phyloP scores from a whole-genome alignment of 1,284 basidiomycete genomes.

The Ganoderma lucidum region DNA sequence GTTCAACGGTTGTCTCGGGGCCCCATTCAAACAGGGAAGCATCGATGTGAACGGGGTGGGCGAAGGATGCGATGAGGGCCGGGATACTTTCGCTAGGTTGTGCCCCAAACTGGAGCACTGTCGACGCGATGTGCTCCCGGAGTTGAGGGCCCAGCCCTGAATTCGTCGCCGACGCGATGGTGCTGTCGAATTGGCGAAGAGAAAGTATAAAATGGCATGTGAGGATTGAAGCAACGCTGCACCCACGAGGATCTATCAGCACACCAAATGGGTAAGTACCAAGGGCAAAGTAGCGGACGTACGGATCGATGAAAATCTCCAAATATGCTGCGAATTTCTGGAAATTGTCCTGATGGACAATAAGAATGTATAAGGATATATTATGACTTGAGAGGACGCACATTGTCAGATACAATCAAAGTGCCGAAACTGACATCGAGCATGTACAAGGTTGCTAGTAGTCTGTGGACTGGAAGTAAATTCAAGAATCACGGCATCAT shows the following conservation, averaged over 20 bases:
- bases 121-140: background rate
- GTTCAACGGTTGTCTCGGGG: too few species aligned
- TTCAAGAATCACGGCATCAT: too few species aligned
- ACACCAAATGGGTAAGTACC: background rate
- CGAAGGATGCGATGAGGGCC: background rate
- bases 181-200: background rate
- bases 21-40: too few species aligned
- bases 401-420: too few species aligned
- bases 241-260: background rate
- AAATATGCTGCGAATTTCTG: too few species aligned
- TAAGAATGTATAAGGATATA: too few species aligned
- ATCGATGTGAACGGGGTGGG: background rate
- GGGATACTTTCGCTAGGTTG: background rate
- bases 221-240: background rate
- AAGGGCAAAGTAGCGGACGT: background rate
- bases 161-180: background rate
- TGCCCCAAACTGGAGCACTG: background rate
- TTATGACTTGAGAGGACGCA: too few species aligned
- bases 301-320: background rate
- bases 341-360: too few species aligned
- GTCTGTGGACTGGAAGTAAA: too few species aligned
- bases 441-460: too few species aligned
- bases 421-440: too few species aligned
- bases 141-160: background rate
- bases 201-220: background rate